phyloP scores from a whole-genome alignment of 192 early-diverging fungal species.

The Coemansia sp. region DNA sequence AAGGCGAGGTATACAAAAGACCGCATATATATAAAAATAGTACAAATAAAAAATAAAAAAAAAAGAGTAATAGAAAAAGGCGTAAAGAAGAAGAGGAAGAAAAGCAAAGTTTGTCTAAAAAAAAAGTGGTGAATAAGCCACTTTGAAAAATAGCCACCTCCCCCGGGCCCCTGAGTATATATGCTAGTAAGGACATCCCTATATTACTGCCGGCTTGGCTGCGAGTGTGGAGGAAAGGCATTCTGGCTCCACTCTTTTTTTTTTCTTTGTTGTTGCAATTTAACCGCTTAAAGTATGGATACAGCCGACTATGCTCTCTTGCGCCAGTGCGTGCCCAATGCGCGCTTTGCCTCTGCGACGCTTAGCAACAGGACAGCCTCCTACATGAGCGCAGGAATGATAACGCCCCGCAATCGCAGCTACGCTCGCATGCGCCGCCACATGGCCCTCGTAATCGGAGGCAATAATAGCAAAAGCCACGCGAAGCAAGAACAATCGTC shows the following conservation, averaged over 20 bases:
- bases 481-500: background rate
- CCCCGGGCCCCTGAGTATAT: background rate
- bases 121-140: background rate
- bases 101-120: background rate
- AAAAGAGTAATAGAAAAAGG: background rate
- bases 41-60: background rate
- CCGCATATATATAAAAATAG: background rate
- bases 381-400: background rate
- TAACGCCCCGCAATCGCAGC: slow-evolving; percentile 1
- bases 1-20: slow-evolving; percentile 4
- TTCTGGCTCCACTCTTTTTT: background rate
- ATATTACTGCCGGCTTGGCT: background rate
- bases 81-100: background rate
- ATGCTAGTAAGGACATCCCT: background rate
- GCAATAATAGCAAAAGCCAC: background rate
- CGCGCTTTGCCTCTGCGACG: background rate
- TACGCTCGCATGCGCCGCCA: slow-evolving; percentile 20
- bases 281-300: background rate
- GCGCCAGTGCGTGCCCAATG: slow-evolving; percentile 7
- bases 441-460: background rate
- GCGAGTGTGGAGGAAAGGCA: background rate
- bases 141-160: background rate
- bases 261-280: background rate
- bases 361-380: background rate
- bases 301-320: background rate